These are phyloP conservation scores for Chlamydomonas sphaeroides DNA, from an alignment of 139 green algal genomes.

Conservation along the genomic window DNA sequence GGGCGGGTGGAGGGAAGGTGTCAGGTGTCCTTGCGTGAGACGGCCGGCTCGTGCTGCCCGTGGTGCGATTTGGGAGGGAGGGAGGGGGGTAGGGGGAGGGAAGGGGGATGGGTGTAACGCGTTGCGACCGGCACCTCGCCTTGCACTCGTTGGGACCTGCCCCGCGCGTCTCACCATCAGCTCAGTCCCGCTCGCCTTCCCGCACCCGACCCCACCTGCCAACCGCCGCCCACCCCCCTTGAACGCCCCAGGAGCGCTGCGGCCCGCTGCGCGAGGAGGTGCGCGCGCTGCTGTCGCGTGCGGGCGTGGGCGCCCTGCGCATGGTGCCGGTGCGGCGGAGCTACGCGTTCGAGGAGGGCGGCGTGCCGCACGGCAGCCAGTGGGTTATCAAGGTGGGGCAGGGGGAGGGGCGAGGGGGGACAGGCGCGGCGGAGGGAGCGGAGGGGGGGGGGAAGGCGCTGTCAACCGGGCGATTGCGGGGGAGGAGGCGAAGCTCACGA, in stretches of 20 bases:
- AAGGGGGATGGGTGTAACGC: too few species aligned
- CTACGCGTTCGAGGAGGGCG: constrained; percentile 93
- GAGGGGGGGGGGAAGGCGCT: neutral
- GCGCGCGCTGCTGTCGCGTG: constrained; percentile 66
- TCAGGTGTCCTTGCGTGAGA: too few species aligned
- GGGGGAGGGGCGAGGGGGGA: neutral
- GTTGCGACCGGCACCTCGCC: too few species aligned
- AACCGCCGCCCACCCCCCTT: neutral
- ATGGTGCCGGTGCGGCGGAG: constrained; percentile 89
- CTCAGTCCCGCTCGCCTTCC: neutral
- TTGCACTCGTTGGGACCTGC: too few species aligned
- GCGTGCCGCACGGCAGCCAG: constrained; percentile 81
- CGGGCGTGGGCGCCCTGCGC: constrained; percentile 72
- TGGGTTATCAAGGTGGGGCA: constrained; percentile 94
- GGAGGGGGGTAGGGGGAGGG: too few species aligned
- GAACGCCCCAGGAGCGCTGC: constrained; percentile 55
- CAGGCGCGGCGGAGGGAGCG: neutral
- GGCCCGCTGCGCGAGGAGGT: constrained; percentile 72
- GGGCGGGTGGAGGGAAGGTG: too few species aligned
- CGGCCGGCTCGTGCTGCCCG: too few species aligned
- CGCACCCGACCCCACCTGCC: neutral
- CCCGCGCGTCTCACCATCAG: too few species aligned
- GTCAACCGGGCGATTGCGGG: too few species aligned
- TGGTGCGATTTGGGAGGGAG: too few species aligned
- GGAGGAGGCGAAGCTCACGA: too few species aligned